A percentile compares a stretch with the other conserved stretches of the same genome.
Conservation (phyloP, 768 basidiomycete species). For the Kwoniella pini region DNA sequence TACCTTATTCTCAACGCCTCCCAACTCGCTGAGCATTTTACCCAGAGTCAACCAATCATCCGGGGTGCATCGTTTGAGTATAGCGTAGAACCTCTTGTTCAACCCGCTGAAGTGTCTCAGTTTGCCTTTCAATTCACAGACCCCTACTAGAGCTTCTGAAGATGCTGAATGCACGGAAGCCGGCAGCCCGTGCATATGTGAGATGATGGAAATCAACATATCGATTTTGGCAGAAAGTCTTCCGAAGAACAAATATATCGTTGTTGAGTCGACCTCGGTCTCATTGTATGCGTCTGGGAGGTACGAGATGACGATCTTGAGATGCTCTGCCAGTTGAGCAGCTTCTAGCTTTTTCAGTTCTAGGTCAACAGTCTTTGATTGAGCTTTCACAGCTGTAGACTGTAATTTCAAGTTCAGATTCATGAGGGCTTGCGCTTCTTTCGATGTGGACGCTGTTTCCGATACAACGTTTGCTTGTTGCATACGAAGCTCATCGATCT, state of each 20-base stretch:
- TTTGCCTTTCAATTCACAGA: conserved; percentile 90
- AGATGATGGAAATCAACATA: conserved; percentile 77
- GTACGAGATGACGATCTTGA: conserved; percentile 84
- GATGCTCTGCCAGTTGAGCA: conserved; percentile 73
- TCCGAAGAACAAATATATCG: conserved; percentile 88
- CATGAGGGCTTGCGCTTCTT: conserved; percentile 89
- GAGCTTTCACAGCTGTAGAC: conserved; percentile 84
- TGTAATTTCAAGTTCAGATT: conserved; percentile 93
- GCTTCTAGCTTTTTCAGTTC: conserved; percentile 85
- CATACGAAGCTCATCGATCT: conserved; percentile 77
- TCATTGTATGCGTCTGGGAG: conserved; percentile 87
- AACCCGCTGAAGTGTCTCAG: conserved; percentile 76
- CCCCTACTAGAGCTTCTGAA: conserved; percentile 81
- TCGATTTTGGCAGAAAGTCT: conserved; percentile 83
- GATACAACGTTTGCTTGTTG: conserved; percentile 82
- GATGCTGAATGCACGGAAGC: conserved; percentile 79
- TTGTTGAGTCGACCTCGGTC: conserved; percentile 82
- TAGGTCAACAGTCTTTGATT: conserved; percentile 82
- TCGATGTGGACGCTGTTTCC: conserved; percentile 77
- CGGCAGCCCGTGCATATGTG: conserved; percentile 77
- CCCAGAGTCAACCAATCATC: conserved; percentile 84
- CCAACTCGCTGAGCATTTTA: conserved; percentile 77
- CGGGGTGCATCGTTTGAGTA: conserved; percentile 76
- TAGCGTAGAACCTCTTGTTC: conserved; percentile 84
- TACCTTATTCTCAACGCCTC: conserved; percentile 83